A percentile compares a stretch with the other conserved stretches of the same genome.
These are phyloP conservation scores for Penicillium samsonianum DNA, from an alignment of 495 filamentous ascomycete genomes.

Conservation along the genomic window DNA sequence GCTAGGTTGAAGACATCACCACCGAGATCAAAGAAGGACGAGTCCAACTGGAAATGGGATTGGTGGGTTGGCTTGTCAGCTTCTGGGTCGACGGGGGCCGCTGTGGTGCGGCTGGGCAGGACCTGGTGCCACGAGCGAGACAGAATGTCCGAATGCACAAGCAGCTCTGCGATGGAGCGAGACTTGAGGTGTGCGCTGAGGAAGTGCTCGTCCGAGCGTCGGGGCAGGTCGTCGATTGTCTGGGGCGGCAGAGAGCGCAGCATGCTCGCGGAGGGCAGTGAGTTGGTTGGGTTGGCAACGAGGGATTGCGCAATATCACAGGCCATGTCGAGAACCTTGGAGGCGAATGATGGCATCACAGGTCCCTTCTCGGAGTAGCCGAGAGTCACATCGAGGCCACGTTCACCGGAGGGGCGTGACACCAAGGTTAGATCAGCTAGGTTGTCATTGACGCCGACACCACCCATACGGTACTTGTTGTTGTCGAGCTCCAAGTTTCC, in stretches of 20 bases:
- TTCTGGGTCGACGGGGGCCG: conserved; percentile 3
- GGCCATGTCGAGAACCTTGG: conserved; percentile 50
- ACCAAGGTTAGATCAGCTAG: conserved; percentile 52
- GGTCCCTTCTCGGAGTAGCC: conserved; percentile 49
- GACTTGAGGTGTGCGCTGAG: conserved; percentile 43
- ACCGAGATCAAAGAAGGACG: conserved; percentile 55
- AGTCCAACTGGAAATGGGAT: conserved; percentile 43
- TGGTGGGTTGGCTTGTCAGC: conserved; percentile 15
- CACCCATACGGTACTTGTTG: conserved; percentile 50
- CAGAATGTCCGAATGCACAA: conserved; percentile 48
- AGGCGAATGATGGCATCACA: conserved; percentile 42
- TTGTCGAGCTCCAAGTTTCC: conserved; percentile 47
- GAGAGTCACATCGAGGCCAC: conserved; percentile 45
- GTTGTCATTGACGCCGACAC: conserved; percentile 52
- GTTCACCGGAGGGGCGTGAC: conserved; percentile 45
- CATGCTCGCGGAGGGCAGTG: conserved; percentile 46
- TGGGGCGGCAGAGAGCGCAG: conserved; percentile 38
- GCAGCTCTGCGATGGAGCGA: conserved; percentile 49
- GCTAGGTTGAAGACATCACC: conserved; percentile 56
- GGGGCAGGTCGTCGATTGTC: conserved; percentile 30
- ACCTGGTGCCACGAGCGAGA: conserved; percentile 54
- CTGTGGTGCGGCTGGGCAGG: conserved; percentile 33
- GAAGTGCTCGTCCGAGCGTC: conserved; percentile 31
- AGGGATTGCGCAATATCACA: conserved; percentile 50
- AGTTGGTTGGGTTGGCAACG: conserved; percentile 43